Evolutionary conservation across 768 basidiomycete genomes (phyloP), one percentile per base, ranked within the genome.

Genomic region (Boletus sp.): DNA sequence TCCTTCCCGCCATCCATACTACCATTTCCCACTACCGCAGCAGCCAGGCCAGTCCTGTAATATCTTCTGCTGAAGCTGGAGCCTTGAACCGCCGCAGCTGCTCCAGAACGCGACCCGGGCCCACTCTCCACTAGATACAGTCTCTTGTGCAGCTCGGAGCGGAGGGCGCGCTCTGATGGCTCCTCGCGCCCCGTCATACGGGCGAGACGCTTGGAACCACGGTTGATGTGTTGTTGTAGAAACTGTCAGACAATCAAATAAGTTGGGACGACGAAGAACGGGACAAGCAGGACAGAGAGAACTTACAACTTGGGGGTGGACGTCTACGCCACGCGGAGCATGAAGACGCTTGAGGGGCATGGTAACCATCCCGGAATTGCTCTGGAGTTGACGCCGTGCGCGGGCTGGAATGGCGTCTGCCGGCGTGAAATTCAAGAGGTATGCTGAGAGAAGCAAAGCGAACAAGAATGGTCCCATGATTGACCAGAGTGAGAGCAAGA

Each of bases 191-290:
- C 82, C 5, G 81, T 81, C 83, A 90, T 87, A 46, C 79, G 83
- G 8, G 88, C 86, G 47, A 83, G 77, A 49, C 88, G 85, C 53
- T 76, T 78, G 50, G 80, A 71, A 49, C 79, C 76, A 47, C 82
- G 83, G 69, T 89, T 90, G 57, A 87, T 79, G 62, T 84, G 77
- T 69, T 86, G 88, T 68, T 90, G 87, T 33, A 84, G 70, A 42
- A 79, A 68, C 89, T 91, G 34, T 19, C 30, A 41, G 19, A 54
- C 33, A 49, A 29, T 37, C 19, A 42, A 14, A 14, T 19, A 15
- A 41, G 50, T 43, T 19, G 35, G 10, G 33, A 10, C 5, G 8
- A 27, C 29, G 1, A 40, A 30, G 14, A 15, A 34, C 5, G 15
- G 21, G 11, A 43, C 19, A 11, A 15, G 11, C 30, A 10, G 14